Conservation (phyloP, 163 green algal species). For the Chlorella variabilis region DNA sequence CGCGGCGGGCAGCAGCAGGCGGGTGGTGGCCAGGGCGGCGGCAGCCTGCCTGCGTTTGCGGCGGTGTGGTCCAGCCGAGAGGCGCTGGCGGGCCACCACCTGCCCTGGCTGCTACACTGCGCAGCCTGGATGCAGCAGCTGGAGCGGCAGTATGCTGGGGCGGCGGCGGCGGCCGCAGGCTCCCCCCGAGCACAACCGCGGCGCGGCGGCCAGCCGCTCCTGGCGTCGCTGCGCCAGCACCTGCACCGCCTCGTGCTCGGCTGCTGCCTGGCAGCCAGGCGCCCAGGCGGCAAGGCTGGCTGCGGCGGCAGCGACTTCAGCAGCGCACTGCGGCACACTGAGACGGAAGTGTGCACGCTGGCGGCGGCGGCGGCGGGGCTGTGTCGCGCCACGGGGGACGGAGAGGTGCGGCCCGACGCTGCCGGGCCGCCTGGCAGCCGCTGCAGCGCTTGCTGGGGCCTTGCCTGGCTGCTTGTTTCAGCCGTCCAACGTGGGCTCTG, state of each 20-base stretch:
- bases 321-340: conserved; percentile 9
- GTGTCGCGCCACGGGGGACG: not conserved
- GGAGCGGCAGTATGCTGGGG: not conserved
- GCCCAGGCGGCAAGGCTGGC: too few relatives aligned
- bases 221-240: not conserved
- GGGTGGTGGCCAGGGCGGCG: not conserved
- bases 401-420: not conserved
- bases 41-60: not conserved
- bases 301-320: not conserved
- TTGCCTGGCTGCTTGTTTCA: too few relatives aligned
- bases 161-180: not conserved
- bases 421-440: too few relatives aligned
- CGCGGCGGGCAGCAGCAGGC: not conserved
- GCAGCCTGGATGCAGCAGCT: not conserved
- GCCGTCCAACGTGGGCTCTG: too few relatives aligned
- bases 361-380: conserved; percentile 6
- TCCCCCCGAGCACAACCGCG: not conserved
- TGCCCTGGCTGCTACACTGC: conserved; percentile 41
- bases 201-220: not conserved
- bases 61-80: conserved; percentile 18
- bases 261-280: conserved; percentile 1
- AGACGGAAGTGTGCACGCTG: conserved; percentile 19
- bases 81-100: conserved; percentile 5
- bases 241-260: not conserved
- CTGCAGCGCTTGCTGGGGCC: too few relatives aligned